Evolutionary conservation across 257 asterid species (phyloP), one percentile per base, ranked within the genome.

Genomic region (Jaltomata sinuosa): DNA sequence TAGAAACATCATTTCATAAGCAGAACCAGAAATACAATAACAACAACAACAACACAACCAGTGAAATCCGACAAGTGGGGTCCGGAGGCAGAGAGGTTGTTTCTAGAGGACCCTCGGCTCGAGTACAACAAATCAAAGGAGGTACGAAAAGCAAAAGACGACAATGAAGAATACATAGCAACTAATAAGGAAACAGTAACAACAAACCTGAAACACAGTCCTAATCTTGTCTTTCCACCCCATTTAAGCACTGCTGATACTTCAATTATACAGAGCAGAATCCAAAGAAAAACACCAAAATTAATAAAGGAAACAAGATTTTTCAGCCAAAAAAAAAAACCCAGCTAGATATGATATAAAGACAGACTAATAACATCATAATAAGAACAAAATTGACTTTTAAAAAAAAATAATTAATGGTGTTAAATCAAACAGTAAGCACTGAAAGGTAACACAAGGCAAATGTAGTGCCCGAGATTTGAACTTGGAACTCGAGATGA

Each of bases 151-250:
- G n/a, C n/a, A n/a, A n/a, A n/a, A n/a, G n/a, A n/a, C n/a, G n/a
- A n/a, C n/a, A n/a, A n/a, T n/a, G n/a, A n/a, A n/a, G n/a, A n/a
- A n/a, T n/a, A n/a, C n/a, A n/a, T n/a, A n/a, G n/a, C n/a, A n/a
- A n/a, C n/a, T n/a, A n/a, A n/a, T n/a, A n/a, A n/a, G n/a, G n/a
- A n/a, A n/a, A n/a, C n/a, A n/a, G n/a, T n/a, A n/a, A n/a, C 29
- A 12, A 84, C 93, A 64, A 87, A 94, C 98, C 98, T 89, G 97
- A 86, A 93, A 90, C 79, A 93, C 83, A 83, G 87, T 87, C 79
- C 89, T 62, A 79, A 91, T 69, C 86, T 85, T 67, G 62, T 86
- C 85, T 86, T 85, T 90, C 96, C 92, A 86, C 80, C 90, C 90
- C 97, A 93, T 90, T 85, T 83, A 79, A 59, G 10, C 49, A 64